These are phyloP conservation scores for Coprinellus micaceus DNA, from an alignment of 768 basidiomycete species.

Conservation along the genomic window DNA sequence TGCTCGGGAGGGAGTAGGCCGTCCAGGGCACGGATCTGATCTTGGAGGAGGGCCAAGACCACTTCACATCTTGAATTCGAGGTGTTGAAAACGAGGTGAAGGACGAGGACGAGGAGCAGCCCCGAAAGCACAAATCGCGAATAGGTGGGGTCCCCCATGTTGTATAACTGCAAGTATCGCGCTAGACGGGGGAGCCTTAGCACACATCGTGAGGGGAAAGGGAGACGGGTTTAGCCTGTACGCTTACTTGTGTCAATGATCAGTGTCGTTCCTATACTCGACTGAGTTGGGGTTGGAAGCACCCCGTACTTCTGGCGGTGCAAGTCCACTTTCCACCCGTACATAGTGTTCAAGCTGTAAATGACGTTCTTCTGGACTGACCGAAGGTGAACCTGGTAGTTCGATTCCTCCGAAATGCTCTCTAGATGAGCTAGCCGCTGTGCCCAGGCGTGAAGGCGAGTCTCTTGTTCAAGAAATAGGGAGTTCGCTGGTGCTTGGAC, in stretches of 20 bases:
- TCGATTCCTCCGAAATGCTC: background rate
- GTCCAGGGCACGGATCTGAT: background rate
- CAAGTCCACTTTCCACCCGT: background rate
- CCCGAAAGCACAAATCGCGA: background rate
- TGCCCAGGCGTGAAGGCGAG: background rate
- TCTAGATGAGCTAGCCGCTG: background rate
- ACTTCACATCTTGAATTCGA: background rate
- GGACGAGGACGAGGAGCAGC: background rate
- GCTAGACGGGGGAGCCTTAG: background rate
- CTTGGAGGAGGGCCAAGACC: background rate
- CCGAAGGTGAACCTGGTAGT: background rate
- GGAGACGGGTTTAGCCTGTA: too few species aligned
- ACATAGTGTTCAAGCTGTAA: background rate
- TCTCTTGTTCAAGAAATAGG: background rate
- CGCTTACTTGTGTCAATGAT: too few species aligned
- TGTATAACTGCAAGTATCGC: background rate
- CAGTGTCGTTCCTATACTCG: too few species aligned
- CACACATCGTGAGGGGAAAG: too few species aligned
- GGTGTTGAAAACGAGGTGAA: background rate
- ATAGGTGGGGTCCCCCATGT: background rate
- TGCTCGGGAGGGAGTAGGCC: background rate
- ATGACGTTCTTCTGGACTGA: background rate
- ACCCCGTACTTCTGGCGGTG: too few species aligned
- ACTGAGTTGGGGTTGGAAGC: too few species aligned
- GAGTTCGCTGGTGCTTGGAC: background rate